Evolutionary conservation across 108 stramenopile genomes (phyloP), one percentile per base, ranked within the genome.

Genomic region (Aurantiochytrium sp.): DNA sequence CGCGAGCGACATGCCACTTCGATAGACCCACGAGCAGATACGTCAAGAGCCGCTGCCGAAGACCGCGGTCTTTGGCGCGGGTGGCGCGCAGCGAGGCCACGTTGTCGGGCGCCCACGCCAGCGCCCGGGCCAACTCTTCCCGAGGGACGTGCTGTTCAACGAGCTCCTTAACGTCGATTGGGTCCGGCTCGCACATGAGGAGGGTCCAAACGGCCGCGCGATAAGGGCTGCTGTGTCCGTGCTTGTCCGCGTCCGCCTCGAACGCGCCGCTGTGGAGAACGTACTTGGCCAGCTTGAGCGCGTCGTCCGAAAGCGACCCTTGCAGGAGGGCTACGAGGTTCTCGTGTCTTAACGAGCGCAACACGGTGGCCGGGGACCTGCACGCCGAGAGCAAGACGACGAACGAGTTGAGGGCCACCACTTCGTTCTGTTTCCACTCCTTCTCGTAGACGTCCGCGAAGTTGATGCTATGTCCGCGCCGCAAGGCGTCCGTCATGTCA

Each of bases 291-390:
- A 81, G 69, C 69, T 81, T 81, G 8, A 81, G 24, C 17, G 69
- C 69, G 24, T 81, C 69, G 45, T 81, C 69, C n/a, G 69, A 81
- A 6, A 81, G 24, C 69, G 69, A 10, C 8, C 69, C 69, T 81
- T 81, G 69, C 69, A 81, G 5, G 24, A 81, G 69, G 69, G 69
- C 69, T 39, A 81, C 69, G 17, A 81, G 24, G n/a, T 81, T 81
- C 24, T 81, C 69, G 6, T 22, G 69, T 22, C 45, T 81, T 22
- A 81, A 41, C 45, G 69, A 6, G 45, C 10, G 69, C 45, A 81
- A 22, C 69, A 81, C 69, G 17, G 69, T 81, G 69, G 69, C 69
- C 48, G 69, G 69, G 45, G 69, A 81, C 45, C 69, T 81, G 69
- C 69, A 81, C n/a, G 69, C 69, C 5, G 69, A 81, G 10, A 81